phyloP scores from a whole-genome alignment of 768 basidiomycete species.

The Rhodotorula taiwanensis region DNA sequence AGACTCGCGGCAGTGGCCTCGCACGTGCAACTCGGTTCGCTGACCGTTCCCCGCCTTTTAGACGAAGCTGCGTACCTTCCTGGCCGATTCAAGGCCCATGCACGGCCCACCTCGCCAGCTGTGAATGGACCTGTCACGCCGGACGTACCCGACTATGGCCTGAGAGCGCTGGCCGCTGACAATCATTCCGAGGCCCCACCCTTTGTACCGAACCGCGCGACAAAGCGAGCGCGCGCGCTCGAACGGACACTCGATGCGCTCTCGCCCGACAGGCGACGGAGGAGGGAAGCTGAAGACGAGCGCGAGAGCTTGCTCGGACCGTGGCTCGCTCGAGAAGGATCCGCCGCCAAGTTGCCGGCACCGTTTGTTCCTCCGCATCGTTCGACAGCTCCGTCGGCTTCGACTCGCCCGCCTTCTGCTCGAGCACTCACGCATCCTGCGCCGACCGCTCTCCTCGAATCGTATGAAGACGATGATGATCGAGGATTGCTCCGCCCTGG shows the following conservation, averaged over 20 bases:
- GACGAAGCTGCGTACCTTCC: constrained; percentile 22
- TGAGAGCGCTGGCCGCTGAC: not conserved
- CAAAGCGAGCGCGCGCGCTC: not conserved
- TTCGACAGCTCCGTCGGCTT: not conserved
- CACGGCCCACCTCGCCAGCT: not conserved
- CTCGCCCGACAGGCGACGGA: not conserved
- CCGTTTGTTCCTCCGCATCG: too few relatives aligned
- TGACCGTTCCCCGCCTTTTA: too few relatives aligned
- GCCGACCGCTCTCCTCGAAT: not conserved
- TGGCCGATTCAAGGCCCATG: constrained; percentile 34
- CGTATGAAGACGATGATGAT: constrained; percentile 10
- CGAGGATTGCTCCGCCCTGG: constrained; percentile 42
- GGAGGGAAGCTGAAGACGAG: not conserved
- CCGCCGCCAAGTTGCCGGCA: not conserved
- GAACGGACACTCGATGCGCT: not conserved
- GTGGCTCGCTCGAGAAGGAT: not conserved
- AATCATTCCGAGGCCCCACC: too few relatives aligned
- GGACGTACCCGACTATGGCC: not conserved
- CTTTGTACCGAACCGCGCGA: not conserved
- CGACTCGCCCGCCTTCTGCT: not conserved
- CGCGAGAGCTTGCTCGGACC: not conserved
- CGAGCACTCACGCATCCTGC: not conserved
- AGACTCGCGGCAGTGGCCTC: too few relatives aligned
- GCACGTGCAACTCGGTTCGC: too few relatives aligned
- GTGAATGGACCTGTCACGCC: not conserved